phyloP scores from a whole-genome alignment of 2,329 filamentous ascomycete species.

The Leptographium procerum region DNA sequence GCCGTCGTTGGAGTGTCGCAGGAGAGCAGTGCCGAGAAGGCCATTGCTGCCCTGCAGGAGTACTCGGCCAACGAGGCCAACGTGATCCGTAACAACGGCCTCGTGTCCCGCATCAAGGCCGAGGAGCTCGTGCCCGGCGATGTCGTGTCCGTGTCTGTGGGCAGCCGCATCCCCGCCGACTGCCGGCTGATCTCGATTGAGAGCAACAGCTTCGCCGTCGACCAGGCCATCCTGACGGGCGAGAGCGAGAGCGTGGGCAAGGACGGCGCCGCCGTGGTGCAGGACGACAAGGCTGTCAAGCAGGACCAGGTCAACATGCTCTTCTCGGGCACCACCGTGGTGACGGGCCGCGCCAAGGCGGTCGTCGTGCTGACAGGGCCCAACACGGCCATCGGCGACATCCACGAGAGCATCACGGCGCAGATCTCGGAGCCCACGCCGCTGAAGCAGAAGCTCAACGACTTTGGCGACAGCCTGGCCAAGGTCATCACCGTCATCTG shows the following conservation, averaged over 20 bases:
- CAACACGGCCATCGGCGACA: conserved; percentile 92
- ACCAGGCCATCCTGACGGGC: conserved; percentile 93
- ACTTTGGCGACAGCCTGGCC: conserved; percentile 90
- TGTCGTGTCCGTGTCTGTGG: conserved; percentile 75
- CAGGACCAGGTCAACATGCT: conserved; percentile 97
- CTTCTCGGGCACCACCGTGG: conserved; percentile 95
- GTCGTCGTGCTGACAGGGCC: conserved; percentile 83
- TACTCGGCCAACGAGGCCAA: conserved; percentile 98
- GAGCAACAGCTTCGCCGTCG: conserved; percentile 94
- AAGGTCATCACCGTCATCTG: conserved; percentile 99
- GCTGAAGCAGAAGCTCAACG: conserved; percentile 96
- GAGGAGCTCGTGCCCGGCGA: conserved; percentile 95
- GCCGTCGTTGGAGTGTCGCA: conserved; percentile 95
- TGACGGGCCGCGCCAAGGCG: conserved; percentile 84
- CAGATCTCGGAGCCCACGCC: conserved; percentile 97
- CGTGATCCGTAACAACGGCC: conserved; percentile 69
- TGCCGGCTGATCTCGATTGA: conserved; percentile 82
- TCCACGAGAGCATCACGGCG: conserved; percentile 95
- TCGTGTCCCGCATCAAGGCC: conserved; percentile 76
- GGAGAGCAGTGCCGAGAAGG: conserved; percentile 97
- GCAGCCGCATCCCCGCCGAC: conserved; percentile 88
- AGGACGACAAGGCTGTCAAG: conserved; percentile 78
- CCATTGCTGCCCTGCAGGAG: conserved; percentile 94
- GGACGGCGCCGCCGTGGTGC: conserved; percentile 53
- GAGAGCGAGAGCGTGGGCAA: conserved; percentile 97